Base-by-base conservation (phyloP, 495 filamentous ascomycete genomes). In the Umbilicaria muhlenbergii region DNA sequence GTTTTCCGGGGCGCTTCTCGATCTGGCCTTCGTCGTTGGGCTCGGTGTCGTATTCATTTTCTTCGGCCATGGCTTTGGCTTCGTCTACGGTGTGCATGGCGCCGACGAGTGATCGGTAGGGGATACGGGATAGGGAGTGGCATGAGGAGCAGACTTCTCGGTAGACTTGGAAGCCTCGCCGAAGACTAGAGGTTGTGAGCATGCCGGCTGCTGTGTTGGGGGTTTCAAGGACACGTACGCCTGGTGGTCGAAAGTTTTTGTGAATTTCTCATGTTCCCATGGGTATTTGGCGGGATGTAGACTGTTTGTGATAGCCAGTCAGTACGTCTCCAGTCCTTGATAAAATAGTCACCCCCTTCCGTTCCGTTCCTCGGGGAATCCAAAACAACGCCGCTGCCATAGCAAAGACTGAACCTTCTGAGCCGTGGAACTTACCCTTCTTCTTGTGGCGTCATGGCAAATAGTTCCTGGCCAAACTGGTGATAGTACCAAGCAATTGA, bases 91-190 rank as follows among this genome's bases (percentile, higher is more conserved):
- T 96, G 73, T 94, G 75, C 57, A 85, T 74, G 41, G 76, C 77
- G 64, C 87, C 92, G 59, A 99, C 92, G 45, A 96, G 78, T 15
- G 81, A 54, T 59, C 92, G 85, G 77, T 89, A 99, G 40, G 92
- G 87, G 38, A 99, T 77, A 66, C 92, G 83, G 59, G 73, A 78
- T 41, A 99, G 80, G 42, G 92, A 96, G 74, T 99, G 92, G 73
- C 92, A 99, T 46, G 84, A 81, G 40, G 89, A 76, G 74, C 92
- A 99, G 54, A 99, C 92, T 67, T 99, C 92, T 55, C 81, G 86
- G 76, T 99, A 99, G 59, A 99, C 92, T 70, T 94, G 92, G 79
- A 99, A 96, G 66, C 92, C 92, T 68, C 92, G 88, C 58, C 92
- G 91, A 53, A 99, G 87, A 54, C 89, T 94, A 39, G 39, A 39